Evolutionary conservation across 2,329 filamentous ascomycete species (phyloP).

Genomic region (Chaetothyriales sp.): DNA sequence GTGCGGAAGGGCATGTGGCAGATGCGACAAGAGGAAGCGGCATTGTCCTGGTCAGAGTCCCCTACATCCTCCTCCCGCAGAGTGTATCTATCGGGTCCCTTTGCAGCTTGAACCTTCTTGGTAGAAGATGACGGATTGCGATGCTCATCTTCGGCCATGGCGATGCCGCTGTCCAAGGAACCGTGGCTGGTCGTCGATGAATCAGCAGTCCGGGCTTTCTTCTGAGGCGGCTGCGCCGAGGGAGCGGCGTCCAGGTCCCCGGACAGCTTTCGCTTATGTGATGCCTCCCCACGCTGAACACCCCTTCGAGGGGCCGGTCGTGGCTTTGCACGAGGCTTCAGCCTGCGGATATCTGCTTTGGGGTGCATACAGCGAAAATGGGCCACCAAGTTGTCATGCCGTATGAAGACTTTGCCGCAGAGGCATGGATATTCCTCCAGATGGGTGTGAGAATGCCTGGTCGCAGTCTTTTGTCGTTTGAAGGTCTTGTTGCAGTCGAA

Average conservation of each 20-base stretch:
- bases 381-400: constrained; percentile 3
- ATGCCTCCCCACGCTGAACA: background rate
- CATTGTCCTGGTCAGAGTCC: too few species aligned
- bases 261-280: background rate
- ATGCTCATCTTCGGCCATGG: background rate
- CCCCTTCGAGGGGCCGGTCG: background rate
- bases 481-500: constrained; percentile 11
- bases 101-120: too few species aligned
- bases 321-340: background rate
- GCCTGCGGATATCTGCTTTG: background rate
- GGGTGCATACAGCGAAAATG: background rate
- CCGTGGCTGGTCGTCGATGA: background rate
- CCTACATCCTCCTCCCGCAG: too few species aligned
- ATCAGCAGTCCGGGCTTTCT: background rate
- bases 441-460: constrained; percentile 11
- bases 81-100: too few species aligned
- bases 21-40: constrained; percentile 3
- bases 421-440: constrained; percentile 7
- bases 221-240: background rate
- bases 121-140: background rate
- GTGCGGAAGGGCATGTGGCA: constrained; percentile 6
- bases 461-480: constrained; percentile 3
- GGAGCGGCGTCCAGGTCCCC: background rate
- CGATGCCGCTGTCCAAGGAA: background rate
- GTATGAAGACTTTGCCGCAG: constrained; percentile 8